Conservation (phyloP, 768 basidiomycete species). For the Leccinum ochraceum region DNA sequence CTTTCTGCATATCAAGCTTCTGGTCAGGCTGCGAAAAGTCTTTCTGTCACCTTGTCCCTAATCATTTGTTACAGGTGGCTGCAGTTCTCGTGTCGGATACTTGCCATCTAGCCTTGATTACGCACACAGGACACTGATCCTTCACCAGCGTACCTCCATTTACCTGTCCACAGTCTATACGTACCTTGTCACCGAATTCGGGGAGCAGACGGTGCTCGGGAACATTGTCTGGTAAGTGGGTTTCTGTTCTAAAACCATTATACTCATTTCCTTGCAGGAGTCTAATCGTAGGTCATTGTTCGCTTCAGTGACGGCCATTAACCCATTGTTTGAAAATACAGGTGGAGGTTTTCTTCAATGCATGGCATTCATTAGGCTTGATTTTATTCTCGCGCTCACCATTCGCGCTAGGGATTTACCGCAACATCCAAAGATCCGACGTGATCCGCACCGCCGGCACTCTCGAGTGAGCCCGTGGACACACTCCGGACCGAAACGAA, state of each 20-base stretch:
- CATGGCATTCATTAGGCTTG: slow-evolving; percentile 2
- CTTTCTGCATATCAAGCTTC: slow-evolving; percentile 49
- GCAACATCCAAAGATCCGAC: slow-evolving; percentile 21
- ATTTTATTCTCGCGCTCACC: slow-evolving; percentile 1
- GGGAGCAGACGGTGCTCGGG: slow-evolving; percentile 27
- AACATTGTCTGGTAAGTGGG: slow-evolving; percentile 46
- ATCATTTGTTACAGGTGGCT: slow-evolving; percentile 42
- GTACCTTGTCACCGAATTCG: slow-evolving; percentile 47
- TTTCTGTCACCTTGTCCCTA: not conserved
- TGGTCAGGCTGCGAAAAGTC: slow-evolving; percentile 38
- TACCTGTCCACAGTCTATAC: slow-evolving; percentile 42
- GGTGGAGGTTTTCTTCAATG: slow-evolving; percentile 59
- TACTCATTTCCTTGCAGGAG: slow-evolving; percentile 23
- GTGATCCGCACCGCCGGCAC: too few relatives aligned
- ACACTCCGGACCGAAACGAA: too few relatives aligned
- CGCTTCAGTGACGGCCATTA: not conserved
- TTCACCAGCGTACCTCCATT: not conserved
- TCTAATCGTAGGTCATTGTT: slow-evolving; percentile 21
- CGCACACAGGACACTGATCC: slow-evolving; percentile 43
- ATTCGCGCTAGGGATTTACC: slow-evolving; percentile 39
- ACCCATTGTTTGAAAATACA: slow-evolving; percentile 17
- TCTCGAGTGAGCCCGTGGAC: too few relatives aligned
- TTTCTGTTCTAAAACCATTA: not conserved
- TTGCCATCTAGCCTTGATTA: slow-evolving; percentile 57
- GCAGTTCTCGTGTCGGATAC: slow-evolving; percentile 55